phyloP scores from a whole-genome alignment of 202 grass and related monocot genomes.

The Setaria viridis region DNA sequence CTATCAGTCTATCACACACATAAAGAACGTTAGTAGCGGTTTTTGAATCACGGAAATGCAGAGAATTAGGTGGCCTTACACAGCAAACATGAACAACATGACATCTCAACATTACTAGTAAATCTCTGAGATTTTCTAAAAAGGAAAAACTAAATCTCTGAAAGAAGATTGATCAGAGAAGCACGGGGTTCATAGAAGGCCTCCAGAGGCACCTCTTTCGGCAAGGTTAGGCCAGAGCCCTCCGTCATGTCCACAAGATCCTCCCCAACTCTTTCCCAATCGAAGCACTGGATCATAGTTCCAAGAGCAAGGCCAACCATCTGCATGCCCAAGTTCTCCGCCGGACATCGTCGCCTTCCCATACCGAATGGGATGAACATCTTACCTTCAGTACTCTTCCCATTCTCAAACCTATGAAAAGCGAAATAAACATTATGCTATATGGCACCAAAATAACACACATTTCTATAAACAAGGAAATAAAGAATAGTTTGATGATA shows the following conservation, averaged over 20 bases:
- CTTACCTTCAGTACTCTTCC: not conserved
- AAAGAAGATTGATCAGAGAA: not conserved
- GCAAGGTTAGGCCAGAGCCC: constrained; percentile 49
- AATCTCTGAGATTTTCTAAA: not conserved
- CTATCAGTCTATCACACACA: too few species aligned
- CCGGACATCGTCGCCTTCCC: constrained; percentile 47
- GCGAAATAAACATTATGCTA: not conserved
- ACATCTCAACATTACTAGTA: not conserved
- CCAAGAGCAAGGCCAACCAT: constrained; percentile 45
- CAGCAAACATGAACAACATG: not conserved
- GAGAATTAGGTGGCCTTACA: too few species aligned
- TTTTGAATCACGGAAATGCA: too few species aligned
- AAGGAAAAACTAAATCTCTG: not conserved
- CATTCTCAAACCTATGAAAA: constrained; percentile 40
- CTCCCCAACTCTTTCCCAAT: constrained; percentile 40
- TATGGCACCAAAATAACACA: not conserved
- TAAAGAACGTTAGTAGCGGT: too few species aligned
- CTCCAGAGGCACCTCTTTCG: constrained; percentile 33
- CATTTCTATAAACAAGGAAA: not conserved
- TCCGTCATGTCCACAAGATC: constrained; percentile 46
- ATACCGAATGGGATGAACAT: constrained; percentile 53
- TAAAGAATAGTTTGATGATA: not conserved
- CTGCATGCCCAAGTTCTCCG: constrained; percentile 48
- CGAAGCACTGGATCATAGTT: constrained; percentile 58
- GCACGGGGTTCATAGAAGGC: constrained; percentile 19